Base-by-base conservation (phyloP, 176 grass and related monocot genomes). In the Hordeum marinum region DNA sequence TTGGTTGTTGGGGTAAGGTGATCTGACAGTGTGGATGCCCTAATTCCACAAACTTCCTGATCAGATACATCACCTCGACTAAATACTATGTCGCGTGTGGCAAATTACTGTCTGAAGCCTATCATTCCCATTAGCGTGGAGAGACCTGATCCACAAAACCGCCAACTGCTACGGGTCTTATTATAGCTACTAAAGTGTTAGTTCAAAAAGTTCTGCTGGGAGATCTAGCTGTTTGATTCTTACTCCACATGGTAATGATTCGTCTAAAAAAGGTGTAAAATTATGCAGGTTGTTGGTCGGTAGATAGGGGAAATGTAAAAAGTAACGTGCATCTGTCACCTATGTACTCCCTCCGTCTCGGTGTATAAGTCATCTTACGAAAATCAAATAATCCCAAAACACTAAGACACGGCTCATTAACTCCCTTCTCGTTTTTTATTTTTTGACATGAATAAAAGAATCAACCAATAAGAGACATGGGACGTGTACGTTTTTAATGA, bases 1-100 rank as follows among this genome's bases (percentile, higher is more conserved):
- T 82, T 82, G 54, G 83, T 85, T 42, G 52, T 75, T 76, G 41
- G 11, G 39, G 63, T 81, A 15, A 69, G 32, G 69, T 85, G 17
- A 52, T 34, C 63, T 3, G 35, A 73, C 23, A 26, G 20, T 48
- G 41, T 52, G 11, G 78, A 76, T 24, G 61, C 20, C 37, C 39
- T 71, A 37, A 81, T 55, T 77, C 60, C 80, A 81, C 40, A 77
- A 36, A 31, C 80, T 46, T 70, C 11, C 25, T 15, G 4, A 31
- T 72, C 54, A 52, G 4, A 37, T 63, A 17, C 6, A 45, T 43
- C 61, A 34, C 12, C 31, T 43, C 4, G 1, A 31, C 45, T 12
- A 25, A 70, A 42, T 36, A 36, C 35, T 36, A 36, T 6, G 27
- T 15, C 18, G 5, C 45, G n/a, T 35, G 6, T 46, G 48, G 12